Percentiles rank a stretch among this genome's conserved stretches.
These are phyloP conservation scores for Monilinia polystroma DNA, from an alignment of 2,329 filamentous ascomycete species.

Conservation along the genomic window DNA sequence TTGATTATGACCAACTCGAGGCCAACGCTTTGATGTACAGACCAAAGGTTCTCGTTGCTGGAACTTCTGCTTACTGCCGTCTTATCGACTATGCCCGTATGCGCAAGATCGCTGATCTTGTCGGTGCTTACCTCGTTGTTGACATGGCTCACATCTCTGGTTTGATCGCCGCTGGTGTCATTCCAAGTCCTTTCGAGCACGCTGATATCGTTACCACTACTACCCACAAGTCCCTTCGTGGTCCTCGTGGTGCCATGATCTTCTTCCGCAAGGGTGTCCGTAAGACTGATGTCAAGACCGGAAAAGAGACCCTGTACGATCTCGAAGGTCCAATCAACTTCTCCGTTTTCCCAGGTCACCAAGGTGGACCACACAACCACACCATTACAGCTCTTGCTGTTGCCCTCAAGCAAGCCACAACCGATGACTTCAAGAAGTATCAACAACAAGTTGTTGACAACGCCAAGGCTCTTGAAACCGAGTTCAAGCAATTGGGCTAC, in stretches of 20 bases:
- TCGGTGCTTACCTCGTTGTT: conserved; percentile 91
- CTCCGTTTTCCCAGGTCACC: conserved; percentile 96
- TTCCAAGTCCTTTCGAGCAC: conserved; percentile 86
- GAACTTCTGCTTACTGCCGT: conserved; percentile 97
- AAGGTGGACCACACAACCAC: conserved; percentile 98
- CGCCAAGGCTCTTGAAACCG: conserved; percentile 83
- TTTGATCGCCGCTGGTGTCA: conserved; percentile 87
- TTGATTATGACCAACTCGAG: conserved; percentile 92
- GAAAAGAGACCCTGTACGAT: conserved; percentile 75
- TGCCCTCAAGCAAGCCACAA: conserved; percentile 87
- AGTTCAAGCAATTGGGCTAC: conserved; percentile 84
- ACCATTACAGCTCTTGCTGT: conserved; percentile 96
- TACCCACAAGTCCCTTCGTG: conserved; percentile 94
- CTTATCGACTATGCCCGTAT: conserved; percentile 96
- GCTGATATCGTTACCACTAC: conserved; percentile 97
- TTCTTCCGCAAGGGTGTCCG: conserved; percentile 95
- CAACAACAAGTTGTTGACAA: conserved; percentile 64
- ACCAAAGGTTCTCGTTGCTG: conserved; percentile 93
- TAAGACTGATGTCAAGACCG: conserved; percentile 75
- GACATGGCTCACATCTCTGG: conserved; percentile 99
- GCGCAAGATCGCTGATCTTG: conserved; percentile 90
- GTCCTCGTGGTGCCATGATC: conserved; percentile 94
- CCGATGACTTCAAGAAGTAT: conserved; percentile 88
- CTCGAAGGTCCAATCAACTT: conserved; percentile 92
- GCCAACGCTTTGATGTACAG: conserved; percentile 89